Evolutionary conservation across 805 yeast species (phyloP).

Genomic region (Ogataea henricii): DNA sequence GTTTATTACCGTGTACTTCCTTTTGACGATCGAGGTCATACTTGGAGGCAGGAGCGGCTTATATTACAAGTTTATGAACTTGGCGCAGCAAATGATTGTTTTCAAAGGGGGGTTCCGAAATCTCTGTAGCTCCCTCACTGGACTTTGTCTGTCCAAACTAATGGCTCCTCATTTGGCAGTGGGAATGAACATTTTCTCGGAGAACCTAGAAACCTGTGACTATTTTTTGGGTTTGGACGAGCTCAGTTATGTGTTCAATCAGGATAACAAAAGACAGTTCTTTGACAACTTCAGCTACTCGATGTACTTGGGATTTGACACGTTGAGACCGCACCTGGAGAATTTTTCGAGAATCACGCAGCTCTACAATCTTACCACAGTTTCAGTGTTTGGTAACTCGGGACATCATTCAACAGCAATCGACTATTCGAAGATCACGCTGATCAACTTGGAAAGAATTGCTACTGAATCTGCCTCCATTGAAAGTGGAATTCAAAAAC

Average conservation of each 20-base stretch:
- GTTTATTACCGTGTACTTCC: conserved; percentile 15
- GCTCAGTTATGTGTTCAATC: conserved; percentile 9
- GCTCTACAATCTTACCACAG: conserved; percentile 8
- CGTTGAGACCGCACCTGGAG: conserved; percentile 10
- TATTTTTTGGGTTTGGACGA: conserved; percentile 14
- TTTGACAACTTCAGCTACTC: conserved; percentile 18
- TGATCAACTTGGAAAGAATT: conserved; percentile 11
- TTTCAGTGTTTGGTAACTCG: conserved; percentile 13
- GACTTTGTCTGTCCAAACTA: conserved; percentile 20
- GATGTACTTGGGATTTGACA: conserved; percentile 7
- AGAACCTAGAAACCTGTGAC: not conserved
- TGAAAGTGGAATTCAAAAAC: conserved; percentile 4
- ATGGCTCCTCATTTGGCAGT: conserved; percentile 13
- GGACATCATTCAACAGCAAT: not conserved
- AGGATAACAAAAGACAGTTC: conserved; percentile 11
- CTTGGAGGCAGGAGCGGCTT: conserved; percentile 14
- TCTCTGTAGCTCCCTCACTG: conserved; percentile 16
- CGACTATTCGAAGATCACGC: conserved; percentile 1
- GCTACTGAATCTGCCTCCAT: conserved; percentile 11
- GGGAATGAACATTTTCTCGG: conserved; percentile 3
- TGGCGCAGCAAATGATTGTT: conserved; percentile 20
- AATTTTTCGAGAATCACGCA: conserved; percentile 17
- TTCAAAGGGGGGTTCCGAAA: conserved; percentile 22
- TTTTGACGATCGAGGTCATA: conserved; percentile 17
- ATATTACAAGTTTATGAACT: conserved; percentile 11